Evolutionary conservation across 495 filamentous ascomycete species (phyloP).

Genomic region (Cudoniella acicularis): DNA sequence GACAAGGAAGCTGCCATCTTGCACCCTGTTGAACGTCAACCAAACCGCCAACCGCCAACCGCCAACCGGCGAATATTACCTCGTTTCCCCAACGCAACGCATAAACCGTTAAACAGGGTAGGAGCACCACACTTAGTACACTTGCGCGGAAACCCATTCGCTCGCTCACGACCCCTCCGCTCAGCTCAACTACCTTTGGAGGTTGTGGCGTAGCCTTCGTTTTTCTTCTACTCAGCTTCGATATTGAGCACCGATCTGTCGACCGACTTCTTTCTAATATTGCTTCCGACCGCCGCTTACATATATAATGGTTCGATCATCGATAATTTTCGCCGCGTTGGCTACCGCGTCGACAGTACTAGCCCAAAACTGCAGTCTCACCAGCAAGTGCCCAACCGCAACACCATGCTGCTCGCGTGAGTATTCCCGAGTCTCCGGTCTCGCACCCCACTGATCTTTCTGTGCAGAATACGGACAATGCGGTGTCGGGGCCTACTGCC

Average conservation of each 20-base stretch:
- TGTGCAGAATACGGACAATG: constrained; percentile 85
- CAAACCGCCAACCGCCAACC: background rate
- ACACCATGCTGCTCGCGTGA: constrained; percentile 91
- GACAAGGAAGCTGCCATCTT: background rate
- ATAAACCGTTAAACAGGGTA: background rate
- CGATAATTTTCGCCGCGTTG: constrained; percentile 21
- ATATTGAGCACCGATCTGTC: background rate
- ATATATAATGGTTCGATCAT: constrained; percentile 27
- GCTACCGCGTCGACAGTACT: constrained; percentile 29
- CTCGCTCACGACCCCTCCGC: background rate
- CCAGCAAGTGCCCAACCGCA: constrained; percentile 66
- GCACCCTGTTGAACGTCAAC: background rate
- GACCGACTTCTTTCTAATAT: background rate
- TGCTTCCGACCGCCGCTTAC: background rate
- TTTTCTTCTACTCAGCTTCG: background rate
- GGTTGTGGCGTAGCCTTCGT: background rate
- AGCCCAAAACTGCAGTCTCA: constrained; percentile 45
- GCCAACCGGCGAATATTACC: background rate
- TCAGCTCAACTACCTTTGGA: constrained; percentile 1
- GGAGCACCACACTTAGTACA: too few species aligned
- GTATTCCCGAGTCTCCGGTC: constrained; percentile 30
- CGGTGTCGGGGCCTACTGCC: constrained; percentile 88
- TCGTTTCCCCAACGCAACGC: background rate
- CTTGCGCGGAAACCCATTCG: constrained; percentile 1
- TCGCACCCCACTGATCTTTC: background rate